These are phyloP conservation scores for Pyrenopolyporus hunteri DNA, from an alignment of 495 filamentous ascomycete genomes.

Conservation along the genomic window DNA sequence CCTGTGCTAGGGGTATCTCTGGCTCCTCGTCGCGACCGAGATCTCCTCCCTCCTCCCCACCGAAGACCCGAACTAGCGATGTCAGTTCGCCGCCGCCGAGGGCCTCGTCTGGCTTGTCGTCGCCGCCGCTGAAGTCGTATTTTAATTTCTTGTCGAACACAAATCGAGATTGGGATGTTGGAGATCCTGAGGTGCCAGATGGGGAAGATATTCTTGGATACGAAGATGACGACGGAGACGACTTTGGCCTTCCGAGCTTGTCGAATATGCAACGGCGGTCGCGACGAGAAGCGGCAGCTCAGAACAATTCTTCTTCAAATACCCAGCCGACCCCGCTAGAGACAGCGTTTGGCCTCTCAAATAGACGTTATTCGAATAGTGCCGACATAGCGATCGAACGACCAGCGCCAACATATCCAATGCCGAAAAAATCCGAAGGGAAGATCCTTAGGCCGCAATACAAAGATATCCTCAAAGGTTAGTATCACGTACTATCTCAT, in stretches of 20 bases:
- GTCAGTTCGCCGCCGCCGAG: constrained; percentile 63
- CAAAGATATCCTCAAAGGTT: constrained; percentile 88
- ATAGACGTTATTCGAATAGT: constrained; percentile 69
- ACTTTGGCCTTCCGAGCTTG: constrained; percentile 91
- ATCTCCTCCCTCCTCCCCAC: constrained; percentile 53
- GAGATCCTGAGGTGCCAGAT: constrained; percentile 55
- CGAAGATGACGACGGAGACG: constrained; percentile 86
- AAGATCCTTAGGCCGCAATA: constrained; percentile 97
- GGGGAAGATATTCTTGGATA: constrained; percentile 75
- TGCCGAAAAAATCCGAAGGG: constrained; percentile 82
- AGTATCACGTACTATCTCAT: constrained; percentile 13
- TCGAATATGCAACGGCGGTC: constrained; percentile 82
- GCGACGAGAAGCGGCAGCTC: constrained; percentile 55
- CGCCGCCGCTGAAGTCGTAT: constrained; percentile 73
- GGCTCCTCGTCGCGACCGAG: constrained; percentile 53
- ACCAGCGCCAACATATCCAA: constrained; percentile 85
- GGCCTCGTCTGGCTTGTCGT: constrained; percentile 56
- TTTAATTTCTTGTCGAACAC: constrained; percentile 76
- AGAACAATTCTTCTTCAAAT: constrained; percentile 36
- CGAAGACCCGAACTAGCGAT: constrained; percentile 46
- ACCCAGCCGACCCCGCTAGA: constrained; percentile 40
- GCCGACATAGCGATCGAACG: constrained; percentile 91
- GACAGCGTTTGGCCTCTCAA: constrained; percentile 44
- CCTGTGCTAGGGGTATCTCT: constrained; percentile 48
- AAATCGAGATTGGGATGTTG: constrained; percentile 75